Evolutionary conservation across 805 yeast genomes (phyloP), one percentile per base, ranked within the genome.

Genomic region (Sungouiozyma ichnusensis): DNA sequence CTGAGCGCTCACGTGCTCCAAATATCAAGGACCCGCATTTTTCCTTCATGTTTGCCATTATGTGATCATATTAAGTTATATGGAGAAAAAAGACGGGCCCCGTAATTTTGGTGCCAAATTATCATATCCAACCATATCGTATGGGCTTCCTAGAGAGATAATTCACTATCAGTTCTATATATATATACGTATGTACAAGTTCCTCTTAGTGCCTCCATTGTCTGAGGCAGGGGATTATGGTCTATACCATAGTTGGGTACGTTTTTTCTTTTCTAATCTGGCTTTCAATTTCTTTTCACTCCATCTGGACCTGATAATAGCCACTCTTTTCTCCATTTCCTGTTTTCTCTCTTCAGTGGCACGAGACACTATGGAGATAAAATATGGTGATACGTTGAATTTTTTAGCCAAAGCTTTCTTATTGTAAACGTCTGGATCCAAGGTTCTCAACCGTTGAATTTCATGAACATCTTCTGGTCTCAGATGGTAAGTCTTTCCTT

Each of bases 361-460:
- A n/a, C 65, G 65, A 1, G 84, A 71, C 2, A 73, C 73, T 38
- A 80, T 55, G 5, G 77, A 74, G 32, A 84, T 71, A 39, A 76
- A 73, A 41, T 65, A 55, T 29, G 68, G 69, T 20, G 76, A 66
- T 35, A 77, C 77, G 27, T 68, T 63, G 56, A 69, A 85, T 60
- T 76, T 68, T 47, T 68, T 63, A 11, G 87, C 85, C 42, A 85
- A 67, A 13, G 68, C 71, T 42, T 73, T 69, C 48, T 81, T 71
- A 14, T 86, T 77, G 76, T 85, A 77, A 37, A 62, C 66, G 20
- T 64, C 65, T 1, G 92, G 90, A 52, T 83, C 75, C 33, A 63
- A 56, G 13, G 50, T 44, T 54, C 94, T 73, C 49, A 82, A 65
- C 35, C 63, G 53, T 48, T 66, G 67, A 43, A 85, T 81, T 59